Percentiles rank a stretch among this genome's conserved stretches.
phyloP scores from a whole-genome alignment of 1,284 basidiomycete species.

The Cutaneotrichosporon spelunceum region DNA sequence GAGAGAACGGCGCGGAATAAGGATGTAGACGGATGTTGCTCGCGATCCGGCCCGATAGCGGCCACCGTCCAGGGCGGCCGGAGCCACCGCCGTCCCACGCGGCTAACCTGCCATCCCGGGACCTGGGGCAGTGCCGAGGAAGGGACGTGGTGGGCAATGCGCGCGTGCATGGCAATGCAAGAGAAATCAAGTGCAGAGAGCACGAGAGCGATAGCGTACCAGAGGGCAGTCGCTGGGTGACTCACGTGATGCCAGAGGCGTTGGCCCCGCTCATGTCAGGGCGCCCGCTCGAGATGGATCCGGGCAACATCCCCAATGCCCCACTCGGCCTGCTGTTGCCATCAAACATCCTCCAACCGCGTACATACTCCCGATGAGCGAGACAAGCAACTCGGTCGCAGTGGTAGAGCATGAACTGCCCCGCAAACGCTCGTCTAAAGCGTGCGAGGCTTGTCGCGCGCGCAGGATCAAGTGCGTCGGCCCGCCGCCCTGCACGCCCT shows the following conservation, averaged over 20 bases:
- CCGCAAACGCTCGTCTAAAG: slow-evolving; percentile 18
- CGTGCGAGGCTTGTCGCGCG: slow-evolving; percentile 29
- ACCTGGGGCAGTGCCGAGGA: neutral
- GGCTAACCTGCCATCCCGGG: neutral
- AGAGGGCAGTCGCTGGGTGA: neutral
- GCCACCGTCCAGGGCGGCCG: neutral
- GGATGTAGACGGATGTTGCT: slow-evolving; percentile 1
- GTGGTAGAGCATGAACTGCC: neutral
- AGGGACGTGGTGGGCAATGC: neutral
- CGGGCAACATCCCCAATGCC: neutral
- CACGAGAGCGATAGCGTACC: too few species aligned
- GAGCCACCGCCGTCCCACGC: neutral
- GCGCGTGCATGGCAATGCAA: neutral
- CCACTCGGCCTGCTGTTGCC: neutral
- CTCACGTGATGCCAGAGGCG: neutral
- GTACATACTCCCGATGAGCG: neutral
- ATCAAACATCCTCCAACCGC: neutral
- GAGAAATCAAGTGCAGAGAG: neutral
- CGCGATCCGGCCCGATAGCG: neutral
- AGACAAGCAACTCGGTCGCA: neutral
- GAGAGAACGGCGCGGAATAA: neutral
- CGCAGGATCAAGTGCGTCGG: slow-evolving; percentile 25
- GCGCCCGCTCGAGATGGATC: neutral
- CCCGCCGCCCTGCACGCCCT: slow-evolving; percentile 25
- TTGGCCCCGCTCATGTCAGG: neutral